These are phyloP conservation scores for Alternaria gaisen DNA, from an alignment of 2,329 filamentous ascomycete species.

Conservation along the genomic window DNA sequence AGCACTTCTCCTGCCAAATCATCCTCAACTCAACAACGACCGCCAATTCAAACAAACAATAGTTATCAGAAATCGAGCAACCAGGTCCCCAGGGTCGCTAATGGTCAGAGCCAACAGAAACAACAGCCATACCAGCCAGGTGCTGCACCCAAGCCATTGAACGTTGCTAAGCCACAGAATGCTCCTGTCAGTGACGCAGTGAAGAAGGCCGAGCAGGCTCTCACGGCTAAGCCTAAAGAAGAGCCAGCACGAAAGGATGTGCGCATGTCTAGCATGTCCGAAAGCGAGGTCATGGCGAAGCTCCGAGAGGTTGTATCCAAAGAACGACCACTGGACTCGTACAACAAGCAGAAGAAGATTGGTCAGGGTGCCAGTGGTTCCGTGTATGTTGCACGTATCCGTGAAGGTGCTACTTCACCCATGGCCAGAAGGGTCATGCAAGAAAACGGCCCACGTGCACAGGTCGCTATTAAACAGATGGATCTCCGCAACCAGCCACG, in stretches of 20 bases:
- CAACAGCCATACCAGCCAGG: conserved; percentile 49
- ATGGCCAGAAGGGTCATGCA: conserved; percentile 81
- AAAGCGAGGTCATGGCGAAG: conserved; percentile 96
- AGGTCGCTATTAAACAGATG: conserved; percentile 99
- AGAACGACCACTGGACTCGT: conserved; percentile 91
- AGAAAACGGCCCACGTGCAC: conserved; percentile 79
- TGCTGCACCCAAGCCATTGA: conserved; percentile 64
- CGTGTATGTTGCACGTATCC: conserved; percentile 96
- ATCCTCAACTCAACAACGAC: conserved; percentile 38
- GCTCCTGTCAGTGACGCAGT: conserved; percentile 71
- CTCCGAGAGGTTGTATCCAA: conserved; percentile 94
- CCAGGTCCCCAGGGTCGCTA: conserved; percentile 55
- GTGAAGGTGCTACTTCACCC: conserved; percentile 82
- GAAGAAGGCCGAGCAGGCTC: conserved; percentile 87
- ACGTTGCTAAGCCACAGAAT: conserved; percentile 58
- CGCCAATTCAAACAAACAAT: conserved; percentile 57
- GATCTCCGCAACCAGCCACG: conserved; percentile 95
- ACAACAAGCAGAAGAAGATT: conserved; percentile 99
- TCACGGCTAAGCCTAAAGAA: conserved; percentile 75
- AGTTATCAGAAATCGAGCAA: conserved; percentile 47
- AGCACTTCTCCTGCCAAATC: conserved; percentile 40
- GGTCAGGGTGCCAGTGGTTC: conserved; percentile 97
- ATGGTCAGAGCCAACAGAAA: conserved; percentile 51
- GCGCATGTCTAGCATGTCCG: conserved; percentile 98
- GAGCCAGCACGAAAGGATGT: conserved; percentile 86